These are phyloP conservation scores for Tubosaeta sp. DNA, from an alignment of 768 basidiomycete species.

Conservation along the genomic window DNA sequence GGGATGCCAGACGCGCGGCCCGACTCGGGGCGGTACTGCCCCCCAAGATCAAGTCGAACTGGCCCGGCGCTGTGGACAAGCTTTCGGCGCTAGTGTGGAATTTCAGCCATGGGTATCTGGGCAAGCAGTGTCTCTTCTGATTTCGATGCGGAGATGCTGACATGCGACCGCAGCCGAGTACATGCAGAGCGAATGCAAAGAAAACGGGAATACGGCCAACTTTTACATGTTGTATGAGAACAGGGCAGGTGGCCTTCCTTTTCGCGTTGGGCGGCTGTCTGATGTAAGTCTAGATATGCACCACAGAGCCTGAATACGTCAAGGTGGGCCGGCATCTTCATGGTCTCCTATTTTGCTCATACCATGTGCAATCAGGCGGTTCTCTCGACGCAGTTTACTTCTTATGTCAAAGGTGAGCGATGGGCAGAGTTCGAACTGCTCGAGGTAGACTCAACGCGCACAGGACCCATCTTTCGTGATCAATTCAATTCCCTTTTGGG, in stretches of 20 bases:
- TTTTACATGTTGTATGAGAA: constrained; percentile 24
- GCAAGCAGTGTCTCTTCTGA: constrained; percentile 23
- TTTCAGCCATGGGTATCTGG: constrained; percentile 45
- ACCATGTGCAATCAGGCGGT: constrained; percentile 30
- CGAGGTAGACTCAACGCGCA: background rate
- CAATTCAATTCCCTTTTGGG: constrained; percentile 31
- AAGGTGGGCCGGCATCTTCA: constrained; percentile 25
- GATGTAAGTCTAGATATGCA: constrained; percentile 29
- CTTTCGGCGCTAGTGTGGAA: constrained; percentile 36
- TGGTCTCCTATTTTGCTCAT: background rate
- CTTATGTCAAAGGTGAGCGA: constrained; percentile 37
- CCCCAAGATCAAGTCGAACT: constrained; percentile 35
- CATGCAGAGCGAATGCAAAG: constrained; percentile 4
- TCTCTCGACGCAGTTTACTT: constrained; percentile 42
- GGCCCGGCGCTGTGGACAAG: constrained; percentile 46
- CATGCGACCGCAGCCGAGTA: constrained; percentile 11
- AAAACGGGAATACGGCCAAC: constrained; percentile 23
- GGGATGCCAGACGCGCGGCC: constrained; percentile 40
- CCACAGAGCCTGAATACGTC: constrained; percentile 37
- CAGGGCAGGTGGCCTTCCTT: constrained; percentile 14
- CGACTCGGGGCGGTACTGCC: constrained; percentile 44
- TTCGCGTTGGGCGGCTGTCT: background rate
- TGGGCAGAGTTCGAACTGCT: background rate
- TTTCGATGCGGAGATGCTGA: background rate
- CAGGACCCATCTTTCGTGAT: constrained; percentile 23